Evolutionary conservation across 2,329 filamentous ascomycete species (phyloP).

Genomic region (Scytalidium sp.): DNA sequence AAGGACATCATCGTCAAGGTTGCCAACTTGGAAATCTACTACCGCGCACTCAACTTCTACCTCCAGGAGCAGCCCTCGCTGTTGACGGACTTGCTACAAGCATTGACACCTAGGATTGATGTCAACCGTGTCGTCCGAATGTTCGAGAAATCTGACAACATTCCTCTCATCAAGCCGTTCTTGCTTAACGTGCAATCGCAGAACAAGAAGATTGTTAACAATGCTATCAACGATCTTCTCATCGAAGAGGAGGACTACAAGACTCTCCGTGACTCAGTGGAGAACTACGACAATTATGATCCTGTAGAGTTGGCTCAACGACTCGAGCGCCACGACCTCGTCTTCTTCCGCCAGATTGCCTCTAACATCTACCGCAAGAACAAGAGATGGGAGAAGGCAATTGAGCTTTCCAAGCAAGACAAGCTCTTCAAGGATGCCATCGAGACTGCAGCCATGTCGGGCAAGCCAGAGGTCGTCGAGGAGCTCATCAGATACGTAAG

Average conservation of each 20-base stretch:
- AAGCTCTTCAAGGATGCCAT: conserved; percentile 99
- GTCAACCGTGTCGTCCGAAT: conserved; percentile 99
- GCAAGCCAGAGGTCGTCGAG: conserved; percentile 89
- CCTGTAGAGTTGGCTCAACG: conserved; percentile 87
- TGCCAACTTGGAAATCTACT: conserved; percentile 98
- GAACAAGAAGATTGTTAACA: conserved; percentile 98
- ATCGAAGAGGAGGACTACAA: conserved; percentile 99
- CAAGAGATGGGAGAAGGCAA: conserved; percentile 99
- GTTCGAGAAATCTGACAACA: conserved; percentile 98
- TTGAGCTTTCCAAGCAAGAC: conserved; percentile 95
- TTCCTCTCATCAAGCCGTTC: conserved; percentile 98
- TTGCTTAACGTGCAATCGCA: conserved; percentile 91
- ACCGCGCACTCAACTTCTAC: conserved; percentile 95
- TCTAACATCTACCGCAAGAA: conserved; percentile 99
- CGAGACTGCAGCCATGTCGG: conserved; percentile 90
- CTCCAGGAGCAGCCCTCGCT: conserved; percentile 95
- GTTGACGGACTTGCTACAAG: conserved; percentile 91
- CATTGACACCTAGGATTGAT: conserved; percentile 87
- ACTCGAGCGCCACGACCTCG: conserved; percentile 94
- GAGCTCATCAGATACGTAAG: conserved; percentile 95
- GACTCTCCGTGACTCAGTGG: conserved; percentile 93
- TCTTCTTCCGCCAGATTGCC: conserved; percentile 99
- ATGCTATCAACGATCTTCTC: conserved; percentile 93
- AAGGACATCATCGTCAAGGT: conserved; percentile 99
- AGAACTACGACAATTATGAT: conserved; percentile 99